Evolutionary conservation across 768 basidiomycete species (phyloP), one percentile per base, ranked within the genome.

Genomic region (Hypsizygus marmoreus): DNA sequence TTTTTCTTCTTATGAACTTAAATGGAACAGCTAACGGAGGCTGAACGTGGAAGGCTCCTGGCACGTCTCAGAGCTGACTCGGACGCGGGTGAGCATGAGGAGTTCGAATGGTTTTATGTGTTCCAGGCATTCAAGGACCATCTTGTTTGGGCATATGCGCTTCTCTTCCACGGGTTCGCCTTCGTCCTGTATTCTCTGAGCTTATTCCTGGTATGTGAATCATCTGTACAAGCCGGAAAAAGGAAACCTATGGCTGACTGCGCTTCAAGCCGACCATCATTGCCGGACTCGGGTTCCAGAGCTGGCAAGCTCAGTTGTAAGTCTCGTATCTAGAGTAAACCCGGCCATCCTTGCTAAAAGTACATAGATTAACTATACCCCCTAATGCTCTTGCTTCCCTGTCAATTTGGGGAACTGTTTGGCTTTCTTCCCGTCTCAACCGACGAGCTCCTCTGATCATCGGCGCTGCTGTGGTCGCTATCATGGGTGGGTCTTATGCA

Each of bases 271-370:
- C 82, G 3, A 80, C 80, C 1, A 82, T 84, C 48, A 80, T 84
- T 45, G 70, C 76, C 4, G 68, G 65, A 2, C 70, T 84, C 4
- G 82, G 84, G 17, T 84, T 76, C 51, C 56, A 73, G 40, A 76
- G 72, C 29, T 82, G 82, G 82, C 68, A 82, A 58, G 81, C 80
- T 19, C 79, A 83, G 57, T 49, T 84, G 79, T 79, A 58, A 40
- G 73, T 57, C 14, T 29, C 45, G 2, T 12, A 13, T 17, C 9
- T 20, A n/a, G 6, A 23, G 17, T 33, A n/a, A 7, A 20, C 7
- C 25, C 10, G 23, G n/a, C 20, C 7, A 32, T 47, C 40, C n/a
- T 19, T 26, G 4, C n/a, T n/a, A n/a, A n/a, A n/a, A n/a, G n/a
- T 23, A 17, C 13, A 49, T 43, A 80, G 79, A 40, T 69, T 84